A percentile compares a stretch with the other conserved stretches of the same genome.
Evolutionary conservation across 106 monocot genomes (phyloP).

Genomic region (Phalaenopsis equestris): DNA sequence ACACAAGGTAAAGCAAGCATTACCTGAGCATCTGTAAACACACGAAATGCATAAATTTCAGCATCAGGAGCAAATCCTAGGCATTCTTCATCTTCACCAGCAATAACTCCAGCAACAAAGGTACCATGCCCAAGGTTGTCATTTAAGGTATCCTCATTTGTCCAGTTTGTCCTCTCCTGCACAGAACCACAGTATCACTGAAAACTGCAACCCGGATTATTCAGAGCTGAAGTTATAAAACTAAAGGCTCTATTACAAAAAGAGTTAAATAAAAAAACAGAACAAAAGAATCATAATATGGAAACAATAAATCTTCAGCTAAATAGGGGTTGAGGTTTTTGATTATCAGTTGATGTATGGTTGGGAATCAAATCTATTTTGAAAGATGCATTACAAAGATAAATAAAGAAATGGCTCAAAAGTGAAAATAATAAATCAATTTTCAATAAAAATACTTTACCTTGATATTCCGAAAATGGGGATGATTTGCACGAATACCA

Average conservation of each 20-base stretch:
- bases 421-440: background rate
- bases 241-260: background rate
- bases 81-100: conserved; percentile 93
- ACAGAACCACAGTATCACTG: background rate
- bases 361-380: background rate
- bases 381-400: too few relatives aligned
- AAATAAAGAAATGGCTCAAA: background rate
- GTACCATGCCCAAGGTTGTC: conserved; percentile 99
- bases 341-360: background rate
- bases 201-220: background rate
- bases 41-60: conserved; percentile 98
- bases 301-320: conserved; percentile 2
- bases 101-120: conserved; percentile 98
- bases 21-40: conserved; percentile 99
- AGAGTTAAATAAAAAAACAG: background rate
- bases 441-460: conserved; percentile 26
- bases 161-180: conserved; percentile 99
- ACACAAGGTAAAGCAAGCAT: conserved; percentile 26
- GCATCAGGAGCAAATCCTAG: conserved; percentile 96
- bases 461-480: conserved; percentile 99
- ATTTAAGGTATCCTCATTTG: conserved; percentile 96
- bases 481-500: conserved; percentile 86
- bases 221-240: background rate
- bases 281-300: background rate
- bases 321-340: background rate